A percentile compares a stretch with the other conserved stretches of the same genome.
phyloP scores from a whole-genome alignment of 192 early-diverging fungal species.

The Mortierella antarctica region DNA sequence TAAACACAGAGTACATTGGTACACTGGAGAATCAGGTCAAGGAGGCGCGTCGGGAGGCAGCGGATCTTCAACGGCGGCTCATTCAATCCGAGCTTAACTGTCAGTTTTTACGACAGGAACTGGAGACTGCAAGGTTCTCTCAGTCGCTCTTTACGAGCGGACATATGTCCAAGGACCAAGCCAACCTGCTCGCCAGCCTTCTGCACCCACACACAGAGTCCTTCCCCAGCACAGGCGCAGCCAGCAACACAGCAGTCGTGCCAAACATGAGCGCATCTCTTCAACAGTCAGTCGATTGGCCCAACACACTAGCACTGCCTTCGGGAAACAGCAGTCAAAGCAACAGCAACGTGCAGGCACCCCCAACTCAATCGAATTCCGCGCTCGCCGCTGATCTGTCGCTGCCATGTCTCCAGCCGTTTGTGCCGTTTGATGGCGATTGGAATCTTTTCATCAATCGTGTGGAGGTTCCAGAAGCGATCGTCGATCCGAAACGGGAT shows the following conservation, averaged over 20 bases:
- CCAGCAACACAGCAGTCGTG: neutral
- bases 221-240: conserved; percentile 9
- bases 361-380: neutral
- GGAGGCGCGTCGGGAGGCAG: conserved; percentile 60
- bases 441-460: conserved; percentile 35
- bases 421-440: conserved; percentile 39
- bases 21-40: conserved; percentile 69
- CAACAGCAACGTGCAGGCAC: neutral
- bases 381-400: neutral
- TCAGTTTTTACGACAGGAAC: conserved; percentile 38
- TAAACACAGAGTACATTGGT: conserved; percentile 61
- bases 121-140: conserved; percentile 28
- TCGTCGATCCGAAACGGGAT: conserved; percentile 23
- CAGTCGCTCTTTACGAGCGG: conserved; percentile 30
- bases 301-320: neutral
- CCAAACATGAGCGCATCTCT: too few relatives aligned
- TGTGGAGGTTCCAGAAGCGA: conserved; percentile 20
- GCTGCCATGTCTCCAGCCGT: conserved; percentile 17
- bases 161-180: conserved; percentile 35
- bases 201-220: conserved; percentile 31
- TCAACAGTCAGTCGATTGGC: too few relatives aligned
- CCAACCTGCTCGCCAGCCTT: conserved; percentile 43
- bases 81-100: conserved; percentile 45
- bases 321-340: neutral
- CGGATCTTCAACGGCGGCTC: conserved; percentile 57